Base-by-base conservation (phyloP, 129 eudicot species). In the Lactuca saligna region DNA sequence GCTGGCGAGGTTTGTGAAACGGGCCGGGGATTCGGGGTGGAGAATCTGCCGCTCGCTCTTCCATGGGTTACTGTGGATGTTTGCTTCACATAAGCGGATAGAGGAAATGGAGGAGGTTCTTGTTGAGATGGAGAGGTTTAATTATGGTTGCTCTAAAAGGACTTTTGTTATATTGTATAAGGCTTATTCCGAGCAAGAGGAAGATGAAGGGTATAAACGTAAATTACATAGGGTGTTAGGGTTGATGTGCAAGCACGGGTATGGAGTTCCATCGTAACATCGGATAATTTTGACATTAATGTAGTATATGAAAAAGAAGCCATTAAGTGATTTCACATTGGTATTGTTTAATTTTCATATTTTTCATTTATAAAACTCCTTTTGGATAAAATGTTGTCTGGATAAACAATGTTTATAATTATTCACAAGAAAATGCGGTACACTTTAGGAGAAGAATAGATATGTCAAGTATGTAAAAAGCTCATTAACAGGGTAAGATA, bases 21-120 rank as follows among this genome's bases (percentile, higher is more conserved):
- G 81, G 25, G 87, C 95, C 2, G 88, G 84, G 80, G 17, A 7
- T 74, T 92, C 85, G 2, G 95, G 93, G 29, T 89, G 99, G 99
- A 85, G 72, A 70, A 70, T 83, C 2, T 83, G 87, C 46, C 80
- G 95, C 35, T 80, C 87, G 41, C 57, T 87, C 32, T 93, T 83
- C 78, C 99, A 93, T 61, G 85, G 90, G 73, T 67, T 79, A 67
- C 72, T 93, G 97, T 75, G 80, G 70, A 70, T 87, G 97, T 85
- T 89, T 37, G 63, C 85, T 3, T 38, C 81, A 15, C 77, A 89
- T 13, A 81, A 70, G 37, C 95, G 97, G 17, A 58, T 93, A 55
- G 70, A 68, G 44, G 99, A 93, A 67, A 93, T 93, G 99, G 99
- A 93, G 75, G 78, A 67, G 44, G 97, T 89, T 55, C 85, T 93